Percentiles rank a stretch among this genome's conserved stretches.
Evolutionary conservation across 139 green algal species (phyloP).

Genomic region (Pleodorina starrii): DNA sequence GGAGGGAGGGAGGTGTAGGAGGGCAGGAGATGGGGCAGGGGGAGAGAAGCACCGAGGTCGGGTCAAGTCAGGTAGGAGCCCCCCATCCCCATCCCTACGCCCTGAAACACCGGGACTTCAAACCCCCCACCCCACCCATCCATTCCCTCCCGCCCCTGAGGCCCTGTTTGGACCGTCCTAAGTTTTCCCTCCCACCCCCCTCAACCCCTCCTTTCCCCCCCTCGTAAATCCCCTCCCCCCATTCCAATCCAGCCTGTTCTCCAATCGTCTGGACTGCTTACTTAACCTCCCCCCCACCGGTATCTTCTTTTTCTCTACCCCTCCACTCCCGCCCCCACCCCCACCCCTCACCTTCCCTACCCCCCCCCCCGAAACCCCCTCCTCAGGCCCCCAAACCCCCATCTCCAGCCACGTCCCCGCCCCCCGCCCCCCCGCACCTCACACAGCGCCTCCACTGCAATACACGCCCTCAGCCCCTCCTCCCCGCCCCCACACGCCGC

Average conservation of each 20-base stretch:
- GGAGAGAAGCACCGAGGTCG: too few relatives aligned
- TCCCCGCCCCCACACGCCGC: conserved; percentile 18
- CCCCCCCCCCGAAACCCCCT: not conserved
- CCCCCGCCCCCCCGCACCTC: conserved; percentile 62
- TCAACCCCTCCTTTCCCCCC: not conserved
- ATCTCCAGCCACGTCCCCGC: too few relatives aligned
- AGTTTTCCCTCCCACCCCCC: not conserved
- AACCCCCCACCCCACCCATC: too few relatives aligned
- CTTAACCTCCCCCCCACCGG: too few relatives aligned
- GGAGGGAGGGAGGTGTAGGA: not conserved
- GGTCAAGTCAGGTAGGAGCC: too few relatives aligned
- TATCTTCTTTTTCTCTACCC: too few relatives aligned
- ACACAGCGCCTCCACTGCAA: conserved; percentile 83
- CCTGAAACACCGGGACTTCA: too few relatives aligned
- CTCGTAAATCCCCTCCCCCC: not conserved
- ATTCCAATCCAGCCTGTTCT: not conserved
- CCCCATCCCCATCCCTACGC: too few relatives aligned
- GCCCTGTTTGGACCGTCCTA: too few relatives aligned
- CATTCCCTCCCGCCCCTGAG: too few relatives aligned
- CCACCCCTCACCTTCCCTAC: not conserved
- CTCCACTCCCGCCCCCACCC: not conserved
- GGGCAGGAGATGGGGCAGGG: not conserved
- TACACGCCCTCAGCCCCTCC: conserved; percentile 40
- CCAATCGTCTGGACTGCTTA: too few relatives aligned
- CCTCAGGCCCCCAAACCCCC: not conserved